Conservation (phyloP, 2,329 filamentous ascomycete species). For the Penicillium aurantiogriseum region DNA sequence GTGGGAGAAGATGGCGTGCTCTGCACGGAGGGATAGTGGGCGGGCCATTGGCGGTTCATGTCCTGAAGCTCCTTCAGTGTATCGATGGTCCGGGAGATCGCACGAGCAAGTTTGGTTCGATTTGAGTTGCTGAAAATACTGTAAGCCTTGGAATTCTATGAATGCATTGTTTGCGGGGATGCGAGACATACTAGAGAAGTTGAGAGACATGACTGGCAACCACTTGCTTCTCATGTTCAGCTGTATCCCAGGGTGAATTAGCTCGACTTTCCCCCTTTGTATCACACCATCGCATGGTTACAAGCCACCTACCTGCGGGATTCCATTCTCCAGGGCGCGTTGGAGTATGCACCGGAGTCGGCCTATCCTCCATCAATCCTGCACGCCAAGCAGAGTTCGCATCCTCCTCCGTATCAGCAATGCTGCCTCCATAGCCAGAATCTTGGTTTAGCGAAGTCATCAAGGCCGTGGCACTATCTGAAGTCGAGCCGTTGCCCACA, state of each 20-base stretch:
- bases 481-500: constrained; percentile 77
- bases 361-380: constrained; percentile 56
- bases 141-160: constrained; percentile 16
- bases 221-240: constrained; percentile 63
- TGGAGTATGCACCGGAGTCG: constrained; percentile 56
- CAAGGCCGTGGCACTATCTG: constrained; percentile 75
- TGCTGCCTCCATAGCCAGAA: constrained; percentile 87
- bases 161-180: neutral
- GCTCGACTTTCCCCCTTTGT: neutral
- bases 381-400: constrained; percentile 53
- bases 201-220: constrained; percentile 86
- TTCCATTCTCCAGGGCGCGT: constrained; percentile 50
- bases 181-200: constrained; percentile 66
- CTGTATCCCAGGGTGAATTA: constrained; percentile 30
- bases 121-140: constrained; percentile 67
- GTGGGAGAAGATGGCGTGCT: constrained; percentile 26
- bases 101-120: constrained; percentile 77
- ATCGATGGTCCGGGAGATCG: constrained; percentile 83
- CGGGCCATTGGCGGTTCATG: constrained; percentile 89
- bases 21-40: constrained; percentile 75
- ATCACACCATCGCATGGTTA: neutral
- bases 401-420: constrained; percentile 53
- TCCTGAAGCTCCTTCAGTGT: constrained; percentile 78
- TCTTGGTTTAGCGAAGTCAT: constrained; percentile 81
- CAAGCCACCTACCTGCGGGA: constrained; percentile 38